A percentile compares a stretch with the other conserved stretches of the same genome.
Evolutionary conservation across 2,329 filamentous ascomycete species (phyloP).

Genomic region (Dactylellina leptospora): DNA sequence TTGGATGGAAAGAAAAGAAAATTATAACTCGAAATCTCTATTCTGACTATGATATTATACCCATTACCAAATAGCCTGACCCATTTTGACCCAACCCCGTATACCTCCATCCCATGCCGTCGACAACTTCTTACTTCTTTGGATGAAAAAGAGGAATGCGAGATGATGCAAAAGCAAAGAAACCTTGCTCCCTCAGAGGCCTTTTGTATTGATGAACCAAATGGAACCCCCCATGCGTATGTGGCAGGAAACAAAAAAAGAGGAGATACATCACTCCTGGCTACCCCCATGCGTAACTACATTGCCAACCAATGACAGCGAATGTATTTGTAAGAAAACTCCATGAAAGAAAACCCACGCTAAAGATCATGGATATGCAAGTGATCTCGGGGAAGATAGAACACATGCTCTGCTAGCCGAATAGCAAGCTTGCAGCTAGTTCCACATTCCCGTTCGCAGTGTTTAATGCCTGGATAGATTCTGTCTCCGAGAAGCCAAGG

Average conservation of each 20-base stretch:
- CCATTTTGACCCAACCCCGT: no score
- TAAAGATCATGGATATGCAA: conserved; percentile 16
- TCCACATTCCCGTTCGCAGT: conserved; percentile 87
- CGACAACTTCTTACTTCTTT: neutral
- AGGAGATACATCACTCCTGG: conserved; percentile 4
- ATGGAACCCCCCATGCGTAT: conserved; percentile 6
- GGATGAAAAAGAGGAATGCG: neutral
- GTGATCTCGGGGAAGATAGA: neutral
- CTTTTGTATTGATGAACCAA: neutral
- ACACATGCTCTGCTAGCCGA: conserved; percentile 57
- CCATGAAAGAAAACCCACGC: conserved; percentile 16
- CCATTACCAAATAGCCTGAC: no score
- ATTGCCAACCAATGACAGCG: conserved; percentile 26
- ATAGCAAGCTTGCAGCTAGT: conserved; percentile 82
- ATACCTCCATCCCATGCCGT: no score
- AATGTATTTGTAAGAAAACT: conserved; percentile 41
- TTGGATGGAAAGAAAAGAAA: neutral
- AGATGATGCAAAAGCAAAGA: conserved; percentile 9
- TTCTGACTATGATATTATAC: no score
- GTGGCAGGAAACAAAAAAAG: neutral
- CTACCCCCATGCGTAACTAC: conserved; percentile 7
- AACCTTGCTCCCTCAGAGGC: neutral
- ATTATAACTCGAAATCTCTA: no score
- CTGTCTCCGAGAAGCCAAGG: conserved; percentile 78
- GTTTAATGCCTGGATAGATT: conserved; percentile 81